Evolutionary conservation across 208 protist species (phyloP).

Genomic region (Acanthamoeba royreba): DNA sequence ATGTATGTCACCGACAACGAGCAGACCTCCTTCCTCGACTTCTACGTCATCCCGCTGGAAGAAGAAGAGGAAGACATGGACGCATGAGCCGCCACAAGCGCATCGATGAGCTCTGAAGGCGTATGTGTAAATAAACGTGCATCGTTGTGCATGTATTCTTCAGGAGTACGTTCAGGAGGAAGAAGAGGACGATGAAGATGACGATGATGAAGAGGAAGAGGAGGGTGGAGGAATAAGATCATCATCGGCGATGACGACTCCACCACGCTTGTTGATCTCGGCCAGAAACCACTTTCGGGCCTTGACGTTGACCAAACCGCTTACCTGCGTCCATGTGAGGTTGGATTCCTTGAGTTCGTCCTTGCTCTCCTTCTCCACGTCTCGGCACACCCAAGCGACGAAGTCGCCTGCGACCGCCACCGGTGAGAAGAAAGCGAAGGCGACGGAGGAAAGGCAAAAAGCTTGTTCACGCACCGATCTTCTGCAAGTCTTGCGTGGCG

Average conservation of each 20-base stretch:
- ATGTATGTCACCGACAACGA: slow-evolving; percentile 6
- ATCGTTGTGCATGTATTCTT: neutral
- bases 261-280: slow-evolving; percentile 20
- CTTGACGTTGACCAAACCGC: neutral
- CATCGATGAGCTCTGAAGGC: too few species aligned
- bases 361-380: slow-evolving; percentile 40
- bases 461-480: neutral
- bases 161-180: neutral
- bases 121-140: neutral
- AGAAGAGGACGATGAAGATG: neutral
- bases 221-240: neutral
- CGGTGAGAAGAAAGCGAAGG: neutral
- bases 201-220: neutral
- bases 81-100: too few species aligned
- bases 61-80: neutral
- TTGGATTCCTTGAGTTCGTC: neutral
- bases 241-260: neutral
- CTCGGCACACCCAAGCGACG: neutral
- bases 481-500: neutral
- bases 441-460: neutral
- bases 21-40: slow-evolving; percentile 23
- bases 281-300: slow-evolving; percentile 16
- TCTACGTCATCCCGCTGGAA: neutral
- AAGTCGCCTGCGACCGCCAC: neutral
- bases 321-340: neutral